Conservation (phyloP, 202 grass and related monocot genomes). For the Setaria italica region DNA sequence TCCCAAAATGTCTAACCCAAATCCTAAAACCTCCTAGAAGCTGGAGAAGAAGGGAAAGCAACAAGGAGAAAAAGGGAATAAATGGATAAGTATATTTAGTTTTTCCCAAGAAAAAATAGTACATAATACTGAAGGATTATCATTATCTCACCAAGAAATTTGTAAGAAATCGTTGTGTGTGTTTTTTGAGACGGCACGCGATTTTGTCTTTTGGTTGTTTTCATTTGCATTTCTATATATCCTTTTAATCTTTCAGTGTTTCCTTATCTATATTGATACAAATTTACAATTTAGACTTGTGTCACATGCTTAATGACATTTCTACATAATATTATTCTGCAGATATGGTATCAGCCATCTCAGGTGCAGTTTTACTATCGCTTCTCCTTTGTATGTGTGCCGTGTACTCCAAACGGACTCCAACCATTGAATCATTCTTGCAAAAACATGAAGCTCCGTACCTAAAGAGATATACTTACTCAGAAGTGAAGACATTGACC, state of each 20-base stretch:
- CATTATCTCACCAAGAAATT: neutral
- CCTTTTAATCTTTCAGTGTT: neutral
- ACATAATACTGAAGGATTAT: neutral
- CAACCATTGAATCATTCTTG: constrained; percentile 23
- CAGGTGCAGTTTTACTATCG: neutral
- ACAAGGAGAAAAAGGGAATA: too few relatives aligned
- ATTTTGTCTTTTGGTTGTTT: neutral
- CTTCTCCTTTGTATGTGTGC: neutral
- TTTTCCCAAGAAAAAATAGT: too few relatives aligned
- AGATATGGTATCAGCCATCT: constrained; percentile 24
- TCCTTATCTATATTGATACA: neutral
- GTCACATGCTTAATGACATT: neutral
- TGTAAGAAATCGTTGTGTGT: neutral
- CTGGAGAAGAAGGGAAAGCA: too few relatives aligned
- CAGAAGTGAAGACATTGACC: constrained; percentile 50
- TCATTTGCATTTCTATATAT: neutral
- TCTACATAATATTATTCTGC: neutral
- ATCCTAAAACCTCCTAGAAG: too few relatives aligned
- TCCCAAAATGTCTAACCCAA: too few relatives aligned
- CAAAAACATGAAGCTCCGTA: constrained; percentile 20
- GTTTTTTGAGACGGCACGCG: too few relatives aligned
- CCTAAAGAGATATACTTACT: constrained; percentile 43
- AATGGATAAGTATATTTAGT: too few relatives aligned
- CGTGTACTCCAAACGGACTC: neutral
- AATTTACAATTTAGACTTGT: neutral